Evolutionary conservation across 768 basidiomycete species (phyloP), one percentile per base, ranked within the genome.

Genomic region (Rhizopogon vesiculosus): DNA sequence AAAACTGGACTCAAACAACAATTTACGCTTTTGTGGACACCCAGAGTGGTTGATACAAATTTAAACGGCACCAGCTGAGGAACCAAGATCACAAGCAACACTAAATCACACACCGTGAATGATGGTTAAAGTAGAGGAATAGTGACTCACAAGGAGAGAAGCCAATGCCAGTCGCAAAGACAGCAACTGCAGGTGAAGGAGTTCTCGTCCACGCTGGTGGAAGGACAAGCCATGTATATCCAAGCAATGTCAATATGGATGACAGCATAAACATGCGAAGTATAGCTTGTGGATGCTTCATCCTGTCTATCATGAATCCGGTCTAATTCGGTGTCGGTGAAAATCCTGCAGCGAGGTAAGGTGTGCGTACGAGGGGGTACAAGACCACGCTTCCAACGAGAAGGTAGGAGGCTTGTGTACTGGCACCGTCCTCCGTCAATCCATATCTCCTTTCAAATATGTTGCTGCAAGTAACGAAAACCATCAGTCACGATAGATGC

Each of bases 11-110:
- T 19, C 48, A 31, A 51, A 22, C 39, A 54, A 42, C 16, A 10
- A 70, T 85, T 58, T 71, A 89, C 89, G 64, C 84, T 83, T 66
- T 91, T 91, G 64, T 91, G 88, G 7, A 84, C 83, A 1, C 88
- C 89, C 0, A 91, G 74, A 5, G 87, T 87, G 1, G 90, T 91
- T 2, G 87, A 86, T 44, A 91, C 82, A 66, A 86, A 91, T 65
- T 86, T 86, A 18, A 78, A 60, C 7, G 83, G 79, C 0, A 91
- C 87, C 29, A 91, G 79, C 51, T 78, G 80, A 0, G 89, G 88
- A 0, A 91, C 89, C 35, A 91, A 74, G 15, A 91, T 76, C 7
- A 87, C 89, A 10, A 91, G 75, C 9, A 91, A 71, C 29, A 91
- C 89, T 89, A 59, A 31, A 63, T 35, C 60, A 42, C 42, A 9